Base-by-base conservation (phyloP, 805 yeast genomes). In the Blastobotrys mokoenaii region DNA sequence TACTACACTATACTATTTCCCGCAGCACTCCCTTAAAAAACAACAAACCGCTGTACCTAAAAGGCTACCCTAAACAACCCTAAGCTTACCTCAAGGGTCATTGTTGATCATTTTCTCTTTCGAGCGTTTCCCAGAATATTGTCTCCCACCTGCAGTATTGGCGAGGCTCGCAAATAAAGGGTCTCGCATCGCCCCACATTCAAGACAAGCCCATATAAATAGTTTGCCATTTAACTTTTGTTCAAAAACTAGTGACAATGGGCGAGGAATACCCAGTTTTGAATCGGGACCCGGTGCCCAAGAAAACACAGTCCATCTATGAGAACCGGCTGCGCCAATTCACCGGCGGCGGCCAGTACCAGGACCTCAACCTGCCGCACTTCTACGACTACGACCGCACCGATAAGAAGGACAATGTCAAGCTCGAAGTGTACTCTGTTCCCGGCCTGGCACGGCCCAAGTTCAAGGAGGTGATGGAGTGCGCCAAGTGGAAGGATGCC, bases 281-380 rank as follows among this genome's bases (percentile, higher is more conserved):
- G 40, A 78, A 71, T 59, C 61, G 63, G 38, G 63, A 61, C 17
- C 95, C 95, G 2, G 77, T 74, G 36, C 80, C 84, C 54, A 83
- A 84, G 58, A 87, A 88, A 51, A 77, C 86, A 38, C 88, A 84
- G 58, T 71, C 76, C 34, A 73, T 87, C 46, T 87, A 81, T 59
- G 82, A 78, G 51, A 73, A 77, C 56, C 71, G 96, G 39, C 67
- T 88, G 49, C 72, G 87, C 38, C 94, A 83, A 54, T 87, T 87
- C 69, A 76, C 77, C 38, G 82, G 77, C 53, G 56, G 78, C n/a
- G 97, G 97, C 27, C 80, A 80, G 51, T 90, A 83, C 67, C 61
- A 64, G 34, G 68, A 73, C 41, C 67, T 88, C 55, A 87, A 86
- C 62, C 68, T 90, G 32, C 95, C 97, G 10, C 81, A 80, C 55